Conservation (phyloP, 2,329 filamentous ascomycete species). For the Lachnellula cervina region DNA sequence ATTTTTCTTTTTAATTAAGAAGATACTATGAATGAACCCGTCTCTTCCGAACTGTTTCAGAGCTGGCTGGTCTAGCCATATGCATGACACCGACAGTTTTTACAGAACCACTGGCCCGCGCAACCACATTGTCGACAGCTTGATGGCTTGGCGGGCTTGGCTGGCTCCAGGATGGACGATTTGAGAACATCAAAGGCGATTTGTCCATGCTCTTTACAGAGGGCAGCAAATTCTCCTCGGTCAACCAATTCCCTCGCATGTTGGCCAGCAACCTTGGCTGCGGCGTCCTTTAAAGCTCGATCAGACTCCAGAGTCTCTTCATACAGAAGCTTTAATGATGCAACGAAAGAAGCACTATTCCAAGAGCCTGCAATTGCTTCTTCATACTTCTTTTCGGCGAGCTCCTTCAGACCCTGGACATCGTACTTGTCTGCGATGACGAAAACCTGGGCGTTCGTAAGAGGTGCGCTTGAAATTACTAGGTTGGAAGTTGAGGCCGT, state of each 20-base stretch:
- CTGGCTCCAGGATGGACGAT: too few relatives aligned
- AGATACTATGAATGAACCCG: too few relatives aligned
- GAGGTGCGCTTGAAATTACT: neutral
- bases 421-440: neutral
- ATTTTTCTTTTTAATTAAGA: too few relatives aligned
- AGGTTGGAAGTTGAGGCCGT: too few relatives aligned
- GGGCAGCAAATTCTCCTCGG: neutral
- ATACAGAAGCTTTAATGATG: neutral
- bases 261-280: neutral
- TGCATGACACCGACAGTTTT: too few relatives aligned
- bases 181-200: neutral
- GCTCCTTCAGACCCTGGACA: conserved; percentile 5
- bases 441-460: conserved; percentile 1
- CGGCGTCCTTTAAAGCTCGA: neutral
- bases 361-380: neutral
- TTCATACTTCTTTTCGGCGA: conserved; percentile 5
- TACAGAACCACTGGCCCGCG: too few relatives aligned
- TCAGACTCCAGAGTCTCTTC: conserved; percentile 5
- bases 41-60: too few relatives aligned
- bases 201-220: neutral
- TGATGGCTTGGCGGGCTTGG: too few relatives aligned
- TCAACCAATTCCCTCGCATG: neutral
- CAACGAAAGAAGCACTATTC: conserved; percentile 2
- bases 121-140: too few relatives aligned
- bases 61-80: too few relatives aligned